Evolutionary conservation across 257 asterid species (phyloP).

Genomic region (Salvia hispanica): DNA sequence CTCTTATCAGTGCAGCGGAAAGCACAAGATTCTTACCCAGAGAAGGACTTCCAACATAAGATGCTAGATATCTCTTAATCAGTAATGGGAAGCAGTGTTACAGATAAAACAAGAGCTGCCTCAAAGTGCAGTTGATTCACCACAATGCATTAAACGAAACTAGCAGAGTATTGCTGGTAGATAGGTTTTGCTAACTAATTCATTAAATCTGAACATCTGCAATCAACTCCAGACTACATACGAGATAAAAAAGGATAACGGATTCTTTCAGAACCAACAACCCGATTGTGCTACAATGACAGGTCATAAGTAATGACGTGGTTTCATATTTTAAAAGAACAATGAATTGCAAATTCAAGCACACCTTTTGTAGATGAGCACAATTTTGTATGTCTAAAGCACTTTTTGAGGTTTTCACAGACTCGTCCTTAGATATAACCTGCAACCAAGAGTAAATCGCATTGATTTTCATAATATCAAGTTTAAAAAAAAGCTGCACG

Average conservation of each 20-base stretch:
- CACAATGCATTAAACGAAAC: too few relatives aligned
- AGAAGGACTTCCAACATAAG: too few relatives aligned
- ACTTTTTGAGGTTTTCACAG: slow-evolving; percentile 85
- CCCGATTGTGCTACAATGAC: background rate
- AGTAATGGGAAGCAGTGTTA: too few relatives aligned
- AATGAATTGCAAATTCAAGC: slow-evolving; percentile 2
- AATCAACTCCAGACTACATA: background rate
- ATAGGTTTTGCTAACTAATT: background rate
- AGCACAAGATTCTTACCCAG: too few relatives aligned
- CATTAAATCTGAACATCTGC: slow-evolving; percentile 5
- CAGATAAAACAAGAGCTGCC: too few relatives aligned
- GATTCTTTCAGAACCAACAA: background rate
- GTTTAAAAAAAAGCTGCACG: slow-evolving; percentile 10
- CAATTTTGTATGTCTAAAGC: slow-evolving; percentile 78
- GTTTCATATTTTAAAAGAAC: background rate
- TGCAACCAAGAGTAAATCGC: slow-evolving; percentile 33
- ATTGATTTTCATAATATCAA: slow-evolving; percentile 9
- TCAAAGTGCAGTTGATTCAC: too few relatives aligned
- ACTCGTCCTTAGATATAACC: slow-evolving; percentile 95
- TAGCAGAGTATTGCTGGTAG: too few relatives aligned
- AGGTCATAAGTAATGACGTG: background rate
- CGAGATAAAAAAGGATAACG: background rate
- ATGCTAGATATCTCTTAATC: too few relatives aligned
- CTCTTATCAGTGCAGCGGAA: too few relatives aligned
- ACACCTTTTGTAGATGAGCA: slow-evolving; percentile 82